A percentile compares a stretch with the other conserved stretches of the same genome.
phyloP scores from a whole-genome alignment of 2,329 filamentous ascomycete genomes.

The Sordariomycetes sp. region DNA sequence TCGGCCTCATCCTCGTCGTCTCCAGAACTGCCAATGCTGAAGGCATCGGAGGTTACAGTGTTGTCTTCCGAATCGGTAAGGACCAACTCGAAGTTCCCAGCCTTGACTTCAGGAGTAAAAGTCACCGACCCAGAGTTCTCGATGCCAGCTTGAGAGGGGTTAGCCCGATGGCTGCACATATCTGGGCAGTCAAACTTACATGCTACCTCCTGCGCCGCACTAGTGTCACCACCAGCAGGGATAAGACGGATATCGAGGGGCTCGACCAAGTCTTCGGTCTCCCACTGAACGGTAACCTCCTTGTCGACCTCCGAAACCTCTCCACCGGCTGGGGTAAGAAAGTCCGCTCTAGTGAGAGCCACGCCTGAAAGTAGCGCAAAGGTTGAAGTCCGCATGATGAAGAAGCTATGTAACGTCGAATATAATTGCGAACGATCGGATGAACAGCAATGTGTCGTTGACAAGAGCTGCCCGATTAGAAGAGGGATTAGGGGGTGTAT shows the following conservation, averaged over 20 bases:
- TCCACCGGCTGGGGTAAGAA: no score
- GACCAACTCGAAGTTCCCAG: not conserved
- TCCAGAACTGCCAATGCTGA: not conserved
- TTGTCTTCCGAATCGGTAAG: slow-evolving; percentile 4
- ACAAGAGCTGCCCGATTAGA: not conserved
- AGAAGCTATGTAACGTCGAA: not conserved
- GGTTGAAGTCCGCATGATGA: slow-evolving; percentile 4
- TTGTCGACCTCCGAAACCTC: no score
- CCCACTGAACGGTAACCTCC: no score
- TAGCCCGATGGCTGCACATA: not conserved
- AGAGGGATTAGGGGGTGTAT: not conserved
- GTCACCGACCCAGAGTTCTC: slow-evolving; percentile 3
- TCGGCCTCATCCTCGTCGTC: not conserved
- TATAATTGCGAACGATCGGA: not conserved
- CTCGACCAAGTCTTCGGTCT: no score
- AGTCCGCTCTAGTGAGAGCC: slow-evolving; percentile 1
- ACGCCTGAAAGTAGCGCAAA: slow-evolving; percentile 4
- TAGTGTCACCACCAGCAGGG: no score
- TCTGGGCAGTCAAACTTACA: not conserved
- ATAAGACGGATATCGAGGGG: no score
- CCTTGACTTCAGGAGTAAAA: slow-evolving; percentile 1
- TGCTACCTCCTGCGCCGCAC: not conserved
- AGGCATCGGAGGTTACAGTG: not conserved
- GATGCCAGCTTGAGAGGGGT: not conserved
- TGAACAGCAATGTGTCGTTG: slow-evolving; percentile 1